Percentiles rank a stretch among this genome's conserved stretches.
Conservation (phyloP, 139 green algal species). For the Diplosphaera chodatii region DNA sequence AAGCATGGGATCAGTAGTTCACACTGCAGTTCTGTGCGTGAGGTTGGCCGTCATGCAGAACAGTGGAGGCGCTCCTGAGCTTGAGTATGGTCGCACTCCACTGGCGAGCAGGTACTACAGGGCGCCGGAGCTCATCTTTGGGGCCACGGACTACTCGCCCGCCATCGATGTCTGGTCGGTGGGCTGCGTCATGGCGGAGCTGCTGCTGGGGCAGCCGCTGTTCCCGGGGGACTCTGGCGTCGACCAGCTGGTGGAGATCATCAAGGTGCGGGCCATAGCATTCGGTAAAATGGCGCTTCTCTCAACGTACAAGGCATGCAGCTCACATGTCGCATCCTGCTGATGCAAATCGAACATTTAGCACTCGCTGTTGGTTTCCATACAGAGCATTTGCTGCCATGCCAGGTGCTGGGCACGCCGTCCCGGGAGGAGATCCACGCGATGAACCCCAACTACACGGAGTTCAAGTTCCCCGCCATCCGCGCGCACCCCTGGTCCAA, state of each 20-base stretch:
- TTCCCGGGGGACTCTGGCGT: constrained; percentile 83
- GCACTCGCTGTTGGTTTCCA: no score
- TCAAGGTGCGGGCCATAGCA: no score
- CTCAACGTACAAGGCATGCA: no score
- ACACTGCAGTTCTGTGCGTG: no score
- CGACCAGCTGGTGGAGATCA: constrained; percentile 99
- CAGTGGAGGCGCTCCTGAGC: no score
- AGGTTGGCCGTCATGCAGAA: no score
- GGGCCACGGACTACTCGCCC: constrained; percentile 94
- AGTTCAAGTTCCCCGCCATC: constrained; percentile 99
- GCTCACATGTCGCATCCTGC: no score
- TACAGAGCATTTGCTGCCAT: no score
- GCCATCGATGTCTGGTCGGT: constrained; percentile 98
- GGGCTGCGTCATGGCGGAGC: constrained; percentile 97
- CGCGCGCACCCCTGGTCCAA: constrained; percentile 94
- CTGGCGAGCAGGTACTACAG: constrained; percentile 64
- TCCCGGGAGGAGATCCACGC: constrained; percentile 90
- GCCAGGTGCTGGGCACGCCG: constrained; percentile 85
- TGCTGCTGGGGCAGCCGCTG: constrained; percentile 88
- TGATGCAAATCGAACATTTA: no score
- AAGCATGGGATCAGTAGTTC: no score
- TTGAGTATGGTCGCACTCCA: no score
- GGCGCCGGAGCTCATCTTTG: constrained; percentile 98
- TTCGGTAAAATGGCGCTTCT: no score
- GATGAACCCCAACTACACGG: constrained; percentile 99